A percentile compares a stretch with the other conserved stretches of the same genome.
phyloP scores from a whole-genome alignment of 1,284 basidiomycete genomes.

The Boletus calvinii region DNA sequence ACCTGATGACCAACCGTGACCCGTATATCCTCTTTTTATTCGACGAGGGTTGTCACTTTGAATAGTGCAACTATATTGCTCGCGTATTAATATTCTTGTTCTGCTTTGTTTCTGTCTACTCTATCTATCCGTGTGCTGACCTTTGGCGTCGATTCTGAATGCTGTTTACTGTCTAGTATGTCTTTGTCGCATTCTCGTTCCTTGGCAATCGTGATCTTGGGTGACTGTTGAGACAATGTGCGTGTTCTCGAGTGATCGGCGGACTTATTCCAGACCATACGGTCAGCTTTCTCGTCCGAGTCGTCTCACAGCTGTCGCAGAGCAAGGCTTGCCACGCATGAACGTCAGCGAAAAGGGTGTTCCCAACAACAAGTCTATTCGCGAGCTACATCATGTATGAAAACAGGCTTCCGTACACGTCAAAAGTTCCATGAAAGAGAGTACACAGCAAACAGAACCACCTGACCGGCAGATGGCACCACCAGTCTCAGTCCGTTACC shows the following conservation, averaged over 20 bases:
- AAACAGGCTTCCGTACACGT: neutral
- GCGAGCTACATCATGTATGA: conserved; percentile 1
- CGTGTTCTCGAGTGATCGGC: too few relatives aligned
- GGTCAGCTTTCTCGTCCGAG: too few relatives aligned
- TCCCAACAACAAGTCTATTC: neutral
- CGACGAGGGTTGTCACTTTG: neutral
- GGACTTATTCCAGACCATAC: too few relatives aligned
- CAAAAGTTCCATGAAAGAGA: conserved; percentile 9
- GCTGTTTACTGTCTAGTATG: too few relatives aligned
- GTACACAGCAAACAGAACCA: neutral
- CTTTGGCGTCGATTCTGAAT: too few relatives aligned
- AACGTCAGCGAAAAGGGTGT: neutral
- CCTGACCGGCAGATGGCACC: conserved; percentile 12
- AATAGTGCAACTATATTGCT: neutral
- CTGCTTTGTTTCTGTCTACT: too few relatives aligned
- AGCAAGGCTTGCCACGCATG: neutral
- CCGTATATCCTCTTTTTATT: neutral
- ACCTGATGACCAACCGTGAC: neutral
- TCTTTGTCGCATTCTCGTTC: too few relatives aligned
- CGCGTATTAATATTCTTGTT: too few relatives aligned
- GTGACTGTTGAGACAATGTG: too few relatives aligned
- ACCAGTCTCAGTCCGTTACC: conserved; percentile 30
- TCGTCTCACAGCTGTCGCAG: too few relatives aligned
- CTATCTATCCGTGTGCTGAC: too few relatives aligned
- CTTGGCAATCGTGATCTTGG: too few relatives aligned